Percentiles rank a stretch among this genome's conserved stretches.
Conservation (phyloP, 805 yeast genomes). For the Saturnispora kantuleensis region DNA sequence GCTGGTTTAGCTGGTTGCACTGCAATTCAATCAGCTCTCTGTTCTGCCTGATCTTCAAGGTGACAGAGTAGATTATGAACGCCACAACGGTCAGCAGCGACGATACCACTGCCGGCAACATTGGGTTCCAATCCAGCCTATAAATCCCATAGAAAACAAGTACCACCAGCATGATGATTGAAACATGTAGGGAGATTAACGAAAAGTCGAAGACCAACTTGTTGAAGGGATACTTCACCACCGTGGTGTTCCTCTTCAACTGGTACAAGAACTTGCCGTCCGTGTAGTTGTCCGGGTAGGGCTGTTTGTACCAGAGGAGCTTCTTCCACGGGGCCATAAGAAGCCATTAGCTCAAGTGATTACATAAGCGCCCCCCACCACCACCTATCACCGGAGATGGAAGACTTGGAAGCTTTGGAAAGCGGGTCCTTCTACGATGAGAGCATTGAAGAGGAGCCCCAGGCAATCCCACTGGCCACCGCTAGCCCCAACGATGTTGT, state of each 20-base stretch:
- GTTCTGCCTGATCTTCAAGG: slow-evolving; percentile 22
- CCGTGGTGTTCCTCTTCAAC: slow-evolving; percentile 66
- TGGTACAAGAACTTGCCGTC: slow-evolving; percentile 75
- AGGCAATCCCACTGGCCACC: neutral
- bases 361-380: too few relatives aligned
- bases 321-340: slow-evolving; percentile 51
- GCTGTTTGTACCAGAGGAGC: slow-evolving; percentile 73
- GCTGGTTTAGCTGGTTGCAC: slow-evolving; percentile 21
- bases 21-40: slow-evolving; percentile 24
- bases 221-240: slow-evolving; percentile 52
- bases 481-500: neutral
- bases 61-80: slow-evolving; percentile 25
- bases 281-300: slow-evolving; percentile 87
- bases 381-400: neutral
- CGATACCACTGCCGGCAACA: slow-evolving; percentile 30
- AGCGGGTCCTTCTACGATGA: slow-evolving; percentile 3
- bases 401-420: slow-evolving; percentile 7
- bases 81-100: slow-evolving; percentile 29
- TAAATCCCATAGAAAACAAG: slow-evolving; percentile 60
- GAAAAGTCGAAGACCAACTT: slow-evolving; percentile 65
- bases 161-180: slow-evolving; percentile 52
- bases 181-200: slow-evolving; percentile 54
- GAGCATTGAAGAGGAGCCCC: neutral
- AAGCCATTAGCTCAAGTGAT: neutral
- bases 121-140: slow-evolving; percentile 39